Percentiles rank a stretch among this genome's conserved stretches.
These are phyloP conservation scores for Backusella tuberculispora DNA, from an alignment of 192 early-diverging fungal species.

Conservation along the genomic window DNA sequence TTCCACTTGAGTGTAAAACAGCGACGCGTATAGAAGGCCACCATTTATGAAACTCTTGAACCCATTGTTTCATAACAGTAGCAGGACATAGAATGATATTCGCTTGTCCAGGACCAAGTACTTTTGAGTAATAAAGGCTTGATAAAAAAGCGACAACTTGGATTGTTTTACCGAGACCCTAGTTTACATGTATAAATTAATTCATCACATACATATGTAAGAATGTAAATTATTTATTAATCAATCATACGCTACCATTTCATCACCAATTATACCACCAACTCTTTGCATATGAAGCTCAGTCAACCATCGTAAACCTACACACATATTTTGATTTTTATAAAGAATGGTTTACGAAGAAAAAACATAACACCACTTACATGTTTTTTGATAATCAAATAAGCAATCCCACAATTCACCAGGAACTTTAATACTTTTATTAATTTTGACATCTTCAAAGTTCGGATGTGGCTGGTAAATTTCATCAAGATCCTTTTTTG, in stretches of 20 bases:
- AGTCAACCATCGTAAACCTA: conserved; percentile 83
- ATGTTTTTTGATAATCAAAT: conserved; percentile 90
- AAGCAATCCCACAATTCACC: conserved; percentile 79
- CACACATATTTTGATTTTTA: background rate
- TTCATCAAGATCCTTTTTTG: conserved; percentile 35
- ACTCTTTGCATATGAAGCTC: conserved; percentile 85
- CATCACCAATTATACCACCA: conserved; percentile 93
- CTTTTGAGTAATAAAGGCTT: conserved; percentile 71
- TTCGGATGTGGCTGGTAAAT: conserved; percentile 53
- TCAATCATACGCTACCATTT: conserved; percentile 66
- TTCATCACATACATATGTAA: background rate
- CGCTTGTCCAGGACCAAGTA: conserved; percentile 55
- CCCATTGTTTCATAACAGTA: conserved; percentile 82
- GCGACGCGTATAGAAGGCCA: conserved; percentile 88
- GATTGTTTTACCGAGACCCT: conserved; percentile 93
- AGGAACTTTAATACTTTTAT: conserved; percentile 65
- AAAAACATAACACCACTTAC: conserved; percentile 15
- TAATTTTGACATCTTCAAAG: conserved; percentile 56
- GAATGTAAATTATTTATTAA: background rate
- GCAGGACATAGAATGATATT: conserved; percentile 75
- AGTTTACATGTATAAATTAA: background rate
- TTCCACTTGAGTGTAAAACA: conserved; percentile 87
- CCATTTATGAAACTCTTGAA: conserved; percentile 80
- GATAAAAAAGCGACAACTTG: conserved; percentile 88
- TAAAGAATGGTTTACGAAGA: background rate